A percentile compares a stretch with the other conserved stretches of the same genome.
Evolutionary conservation across 1,284 basidiomycete genomes (phyloP).

Genomic region (Polyporus tsugae): DNA sequence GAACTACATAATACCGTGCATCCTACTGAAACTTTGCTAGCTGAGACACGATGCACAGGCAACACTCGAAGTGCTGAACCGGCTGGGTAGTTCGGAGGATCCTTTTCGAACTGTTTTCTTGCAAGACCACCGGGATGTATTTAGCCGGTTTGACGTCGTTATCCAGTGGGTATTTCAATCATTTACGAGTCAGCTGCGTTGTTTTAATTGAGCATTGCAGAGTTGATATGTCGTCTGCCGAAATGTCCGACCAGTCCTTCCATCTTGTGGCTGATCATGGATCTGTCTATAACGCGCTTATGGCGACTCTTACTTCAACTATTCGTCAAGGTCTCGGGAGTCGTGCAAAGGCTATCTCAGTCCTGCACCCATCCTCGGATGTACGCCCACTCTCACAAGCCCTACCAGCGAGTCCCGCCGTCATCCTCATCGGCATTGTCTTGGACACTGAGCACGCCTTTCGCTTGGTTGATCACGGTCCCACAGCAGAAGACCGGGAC

Average conservation of each 20-base stretch:
- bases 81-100: slow-evolving; percentile 56
- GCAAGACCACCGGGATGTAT: slow-evolving; percentile 68
- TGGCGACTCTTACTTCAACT: slow-evolving; percentile 60
- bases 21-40: slow-evolving; percentile 50
- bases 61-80: slow-evolving; percentile 71
- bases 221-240: slow-evolving; percentile 66
- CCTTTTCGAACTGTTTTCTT: slow-evolving; percentile 83
- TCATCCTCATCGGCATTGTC: slow-evolving; percentile 76
- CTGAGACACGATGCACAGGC: slow-evolving; percentile 79
- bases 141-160: slow-evolving; percentile 71
- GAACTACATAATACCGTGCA: neutral
- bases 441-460: slow-evolving; percentile 77
- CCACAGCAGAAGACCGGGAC: slow-evolving; percentile 72
- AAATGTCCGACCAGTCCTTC: slow-evolving; percentile 52
- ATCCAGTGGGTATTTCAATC: slow-evolving; percentile 54
- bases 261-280: slow-evolving; percentile 67
- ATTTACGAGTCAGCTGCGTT: neutral
- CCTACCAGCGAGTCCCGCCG: slow-evolving; percentile 54
- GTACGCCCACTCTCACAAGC: slow-evolving; percentile 60
- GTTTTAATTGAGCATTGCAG: slow-evolving; percentile 45
- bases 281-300: slow-evolving; percentile 61
- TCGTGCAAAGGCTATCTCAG: slow-evolving; percentile 66
- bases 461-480: slow-evolving; percentile 90
- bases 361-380: slow-evolving; percentile 60
- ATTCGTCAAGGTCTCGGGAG: slow-evolving; percentile 77